phyloP scores from a whole-genome alignment of 768 basidiomycete genomes.

The Paxillus ammoniavirescens region DNA sequence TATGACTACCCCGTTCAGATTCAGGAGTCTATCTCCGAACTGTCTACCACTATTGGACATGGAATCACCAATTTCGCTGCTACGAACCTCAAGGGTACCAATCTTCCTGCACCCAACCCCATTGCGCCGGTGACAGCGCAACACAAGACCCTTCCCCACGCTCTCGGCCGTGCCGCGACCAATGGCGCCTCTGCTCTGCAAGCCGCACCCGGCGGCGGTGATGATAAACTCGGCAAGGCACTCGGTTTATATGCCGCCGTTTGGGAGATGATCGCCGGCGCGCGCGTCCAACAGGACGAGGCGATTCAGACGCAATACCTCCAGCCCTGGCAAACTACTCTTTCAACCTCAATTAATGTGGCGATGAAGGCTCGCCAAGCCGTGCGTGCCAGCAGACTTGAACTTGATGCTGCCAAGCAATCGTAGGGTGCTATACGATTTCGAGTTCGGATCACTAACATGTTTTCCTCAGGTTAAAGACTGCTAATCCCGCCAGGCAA shows the following conservation, averaged over 20 bases:
- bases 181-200: conserved; percentile 50
- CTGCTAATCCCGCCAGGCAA: conserved; percentile 67
- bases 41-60: conserved; percentile 68
- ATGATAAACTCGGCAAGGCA: conserved; percentile 75
- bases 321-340: conserved; percentile 84
- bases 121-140: conserved; percentile 54
- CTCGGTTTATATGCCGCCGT: conserved; percentile 77
- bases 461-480: conserved; percentile 63
- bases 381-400: conserved; percentile 74
- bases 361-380: conserved; percentile 92
- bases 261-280: conserved; percentile 80
- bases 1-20: conserved; percentile 91
- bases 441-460: not conserved
- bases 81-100: conserved; percentile 84
- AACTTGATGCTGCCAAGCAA: conserved; percentile 90
- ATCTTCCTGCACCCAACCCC: conserved; percentile 70
- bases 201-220: conserved; percentile 43
- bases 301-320: conserved; percentile 67
- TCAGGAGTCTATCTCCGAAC: conserved; percentile 75
- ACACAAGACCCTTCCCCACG: conserved; percentile 97
- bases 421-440: conserved; percentile 45
- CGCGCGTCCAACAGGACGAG: conserved; percentile 78
- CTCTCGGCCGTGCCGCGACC: conserved; percentile 79
- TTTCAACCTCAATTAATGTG: conserved; percentile 78
- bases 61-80: conserved; percentile 84